These are phyloP conservation scores for Candida freyschussii DNA, from an alignment of 1,139 yeast species.

Conservation along the genomic window DNA sequence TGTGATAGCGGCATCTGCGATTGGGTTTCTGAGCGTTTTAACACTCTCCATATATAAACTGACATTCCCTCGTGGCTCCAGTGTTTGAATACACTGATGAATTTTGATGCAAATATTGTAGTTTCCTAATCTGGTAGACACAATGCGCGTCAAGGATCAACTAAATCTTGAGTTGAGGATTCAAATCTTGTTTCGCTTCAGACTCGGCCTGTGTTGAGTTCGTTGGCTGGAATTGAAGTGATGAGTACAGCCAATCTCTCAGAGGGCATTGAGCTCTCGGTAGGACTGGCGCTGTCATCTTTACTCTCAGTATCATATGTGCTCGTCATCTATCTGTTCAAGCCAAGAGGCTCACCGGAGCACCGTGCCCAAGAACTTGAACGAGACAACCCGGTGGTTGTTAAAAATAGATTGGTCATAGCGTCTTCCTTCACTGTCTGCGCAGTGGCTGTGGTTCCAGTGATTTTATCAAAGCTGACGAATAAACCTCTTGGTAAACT, in stretches of 20 bases:
- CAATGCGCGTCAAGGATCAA: no score
- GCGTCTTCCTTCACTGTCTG: conserved; percentile 26
- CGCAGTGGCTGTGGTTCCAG: conserved; percentile 30
- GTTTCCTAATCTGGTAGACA: no score
- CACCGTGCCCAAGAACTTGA: conserved; percentile 11
- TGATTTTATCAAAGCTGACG: conserved; percentile 14
- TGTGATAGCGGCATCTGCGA: conserved; percentile 62
- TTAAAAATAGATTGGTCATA: conserved; percentile 31
- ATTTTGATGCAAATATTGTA: no score
- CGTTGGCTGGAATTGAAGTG: no score
- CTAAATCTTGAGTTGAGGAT: no score
- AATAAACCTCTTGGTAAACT: conserved; percentile 9
- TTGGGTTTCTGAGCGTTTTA: conserved; percentile 56
- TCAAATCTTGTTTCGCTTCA: no score
- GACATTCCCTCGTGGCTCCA: conserved; percentile 24
- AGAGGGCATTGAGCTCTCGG: no score
- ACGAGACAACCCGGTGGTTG: conserved; percentile 44
- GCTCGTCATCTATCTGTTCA: conserved; percentile 14
- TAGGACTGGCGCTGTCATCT: conserved; percentile 12
- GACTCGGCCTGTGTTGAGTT: no score
- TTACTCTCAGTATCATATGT: conserved; percentile 21
- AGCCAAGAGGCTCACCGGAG: conserved; percentile 6
- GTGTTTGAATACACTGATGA: no score
- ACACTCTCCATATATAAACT: conserved; percentile 60
- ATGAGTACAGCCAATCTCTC: no score